Evolutionary conservation across 2,329 filamentous ascomycete species (phyloP), one percentile per base, ranked within the genome.

Genomic region (Helotiales sp.): DNA sequence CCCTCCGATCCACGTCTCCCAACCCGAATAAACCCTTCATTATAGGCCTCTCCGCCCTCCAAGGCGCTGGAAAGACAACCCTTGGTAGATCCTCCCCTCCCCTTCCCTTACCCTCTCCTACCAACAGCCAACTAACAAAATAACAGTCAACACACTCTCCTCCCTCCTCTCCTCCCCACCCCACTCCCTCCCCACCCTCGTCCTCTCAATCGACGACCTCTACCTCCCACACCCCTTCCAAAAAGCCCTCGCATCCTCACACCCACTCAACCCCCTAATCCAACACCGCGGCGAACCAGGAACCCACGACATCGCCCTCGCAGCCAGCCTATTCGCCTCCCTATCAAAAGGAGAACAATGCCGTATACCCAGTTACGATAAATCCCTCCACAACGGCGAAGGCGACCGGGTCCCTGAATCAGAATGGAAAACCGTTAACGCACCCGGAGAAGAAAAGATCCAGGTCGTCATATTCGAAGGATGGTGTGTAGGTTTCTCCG

Each of bases 31-130:
- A 52, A 19, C 91, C 92, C 27, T 90, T 96, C 73, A 85, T 96
- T 71, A 81, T 97, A 34, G 93, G 92, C 47, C 82, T 98, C 67
- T 96, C 96, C 67, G 93, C 93, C 60, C 85, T 96, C 27, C 93
- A 97, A 75, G 93, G 93, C 60, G 88, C 90, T 34, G 93, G 93
- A 65, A 97, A 98, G 77, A 96, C 93, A 3, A 96, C 93, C 12
- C 82, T 96, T 67, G 92, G 93, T 33, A 80, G 80, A 36, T 79
- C 82, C 5, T 81, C 96, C 42, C 81, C 78, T 59, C 65, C 73
- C 22, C 40, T 44, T 12, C 40, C 27, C 5, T 25, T 5, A 81
- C 96, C 40, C 81, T 77, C 60, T 65, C 73, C 3, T n/a, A n/a
- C n/a, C n/a, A n/a, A n/a, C n/a, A n/a, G n/a, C n/a, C n/a, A n/a